Base-by-base conservation (phyloP, 352 stramenopile genomes). In the Elongisporangium prolatum region DNA sequence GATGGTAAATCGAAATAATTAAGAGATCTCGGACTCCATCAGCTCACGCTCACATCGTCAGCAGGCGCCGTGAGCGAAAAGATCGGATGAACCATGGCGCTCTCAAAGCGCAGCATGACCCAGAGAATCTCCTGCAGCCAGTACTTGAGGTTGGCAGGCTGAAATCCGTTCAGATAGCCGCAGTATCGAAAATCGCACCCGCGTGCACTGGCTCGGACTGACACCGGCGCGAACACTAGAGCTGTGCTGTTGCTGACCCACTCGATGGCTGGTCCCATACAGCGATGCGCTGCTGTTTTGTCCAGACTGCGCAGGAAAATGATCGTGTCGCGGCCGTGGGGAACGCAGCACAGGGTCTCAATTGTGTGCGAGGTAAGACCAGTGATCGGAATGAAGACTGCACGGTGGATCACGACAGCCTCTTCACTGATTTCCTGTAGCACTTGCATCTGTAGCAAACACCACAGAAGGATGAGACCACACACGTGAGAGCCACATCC, bases 41-140 rank as follows among this genome's bases (percentile, higher is more conserved):
- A 44, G 34, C 10, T 44, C 34, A 44, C 34, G 34, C 34, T 17
- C 34, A 17, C 34, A 14, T 44, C 34, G 14, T 44, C 34, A 2
- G 34, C 34, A 9, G 1, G 34, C 34, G 34, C 34, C 2, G 34
- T 44, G 11, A 75, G 52, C n/a, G 60, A 16, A 50, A 75, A 75
- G 10, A 75, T 47, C 18, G 69, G 67, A 1, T 64, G 37, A 34
- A 74, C 60, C 56, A 81, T 70, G 59, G 73, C 54, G 40, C 52
- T 72, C 59, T 81, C 69, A 54, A 78, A 81, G 38, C 69, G 69
- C 44, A 81, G 59, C 48, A 76, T 56, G 4, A 79, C 60, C 51
- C 69, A 82, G 16, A 82, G 49, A 56, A 77, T 74, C 64, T 82
- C 73, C 54, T 74, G 64, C 51, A 82, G 61, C 73, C 73, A 79